Conservation (phyloP, 2,329 filamentous ascomycete genomes). For the Aspergillus piperis region DNA sequence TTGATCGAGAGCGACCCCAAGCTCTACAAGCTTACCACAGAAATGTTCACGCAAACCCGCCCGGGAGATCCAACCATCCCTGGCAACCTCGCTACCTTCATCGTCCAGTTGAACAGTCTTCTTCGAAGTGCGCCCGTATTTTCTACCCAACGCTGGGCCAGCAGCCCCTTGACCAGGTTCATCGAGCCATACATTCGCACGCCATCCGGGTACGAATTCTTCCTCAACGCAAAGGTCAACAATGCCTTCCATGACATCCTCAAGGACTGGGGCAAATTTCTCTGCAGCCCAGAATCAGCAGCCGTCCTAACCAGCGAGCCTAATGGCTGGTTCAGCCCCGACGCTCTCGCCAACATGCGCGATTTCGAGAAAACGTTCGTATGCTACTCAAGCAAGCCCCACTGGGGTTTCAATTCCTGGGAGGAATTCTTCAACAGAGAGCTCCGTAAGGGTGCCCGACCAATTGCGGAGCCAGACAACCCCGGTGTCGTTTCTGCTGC, state of each 20-base stretch:
- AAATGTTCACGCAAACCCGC: not conserved
- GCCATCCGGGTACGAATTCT: not conserved
- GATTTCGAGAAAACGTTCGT: not conserved
- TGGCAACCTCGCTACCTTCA: not conserved
- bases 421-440: constrained; percentile 68
- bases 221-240: not conserved
- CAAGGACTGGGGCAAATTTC: not conserved
- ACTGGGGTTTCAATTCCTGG: constrained; percentile 45
- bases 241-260: not conserved
- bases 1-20: not conserved
- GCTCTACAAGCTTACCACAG: not conserved
- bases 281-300: not conserved
- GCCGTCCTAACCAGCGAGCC: not conserved
- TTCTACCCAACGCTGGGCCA: not conserved
- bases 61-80: not conserved
- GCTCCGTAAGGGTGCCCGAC: constrained; percentile 57
- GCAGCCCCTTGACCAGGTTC: not conserved
- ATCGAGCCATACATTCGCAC: not conserved
- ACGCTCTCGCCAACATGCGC: not conserved
- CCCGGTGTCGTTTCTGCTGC: constrained; percentile 59
- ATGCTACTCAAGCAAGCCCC: not conserved
- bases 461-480: constrained; percentile 56
- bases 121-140: not conserved
- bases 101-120: not conserved
- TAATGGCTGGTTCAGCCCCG: constrained; percentile 5